Conservation (phyloP, 768 basidiomycete species). For the Pisolithus tinctorius region DNA sequence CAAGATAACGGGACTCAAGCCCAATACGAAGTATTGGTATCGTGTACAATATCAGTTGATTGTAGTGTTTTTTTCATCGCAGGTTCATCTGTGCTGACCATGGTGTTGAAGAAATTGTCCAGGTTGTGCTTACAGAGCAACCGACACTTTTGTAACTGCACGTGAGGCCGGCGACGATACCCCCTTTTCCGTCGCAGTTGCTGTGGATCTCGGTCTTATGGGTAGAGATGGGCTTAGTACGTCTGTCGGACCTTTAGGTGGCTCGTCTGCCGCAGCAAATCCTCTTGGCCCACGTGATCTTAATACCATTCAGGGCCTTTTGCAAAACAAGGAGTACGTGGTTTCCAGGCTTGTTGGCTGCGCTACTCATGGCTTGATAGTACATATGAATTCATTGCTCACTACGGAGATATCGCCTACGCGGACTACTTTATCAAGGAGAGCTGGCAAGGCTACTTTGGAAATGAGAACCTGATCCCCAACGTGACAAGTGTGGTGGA, state of each 20-base stretch:
- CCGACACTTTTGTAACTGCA: slow-evolving; percentile 20
- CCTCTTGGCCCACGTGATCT: slow-evolving; percentile 21
- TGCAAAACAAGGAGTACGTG: slow-evolving; percentile 22
- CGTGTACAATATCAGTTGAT: slow-evolving; percentile 20
- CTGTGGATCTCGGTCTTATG: slow-evolving; percentile 23
- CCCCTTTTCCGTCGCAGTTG: slow-evolving; percentile 18
- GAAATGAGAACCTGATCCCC: slow-evolving; percentile 18
- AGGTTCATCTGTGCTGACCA: neutral
- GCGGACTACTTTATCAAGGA: slow-evolving; percentile 24
- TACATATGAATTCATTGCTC: slow-evolving; percentile 21
- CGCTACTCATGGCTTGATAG: slow-evolving; percentile 7
- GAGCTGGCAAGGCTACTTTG: slow-evolving; percentile 26
- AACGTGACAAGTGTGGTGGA: slow-evolving; percentile 19
- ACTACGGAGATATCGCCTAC: slow-evolving; percentile 21
- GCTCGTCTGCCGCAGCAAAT: slow-evolving; percentile 7
- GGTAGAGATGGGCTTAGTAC: slow-evolving; percentile 23
- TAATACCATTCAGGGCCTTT: slow-evolving; percentile 23
- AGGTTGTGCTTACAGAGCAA: slow-evolving; percentile 19
- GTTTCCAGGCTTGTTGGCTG: neutral
- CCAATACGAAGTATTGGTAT: slow-evolving; percentile 23
- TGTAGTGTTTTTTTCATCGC: neutral
- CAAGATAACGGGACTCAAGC: slow-evolving; percentile 17
- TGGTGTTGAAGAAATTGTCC: slow-evolving; percentile 14
- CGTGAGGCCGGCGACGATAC: slow-evolving; percentile 13
- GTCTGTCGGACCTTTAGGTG: slow-evolving; percentile 20